These are phyloP conservation scores for Ziziphus jujuba DNA, from an alignment of 306 rosid genomes.

Conservation along the genomic window DNA sequence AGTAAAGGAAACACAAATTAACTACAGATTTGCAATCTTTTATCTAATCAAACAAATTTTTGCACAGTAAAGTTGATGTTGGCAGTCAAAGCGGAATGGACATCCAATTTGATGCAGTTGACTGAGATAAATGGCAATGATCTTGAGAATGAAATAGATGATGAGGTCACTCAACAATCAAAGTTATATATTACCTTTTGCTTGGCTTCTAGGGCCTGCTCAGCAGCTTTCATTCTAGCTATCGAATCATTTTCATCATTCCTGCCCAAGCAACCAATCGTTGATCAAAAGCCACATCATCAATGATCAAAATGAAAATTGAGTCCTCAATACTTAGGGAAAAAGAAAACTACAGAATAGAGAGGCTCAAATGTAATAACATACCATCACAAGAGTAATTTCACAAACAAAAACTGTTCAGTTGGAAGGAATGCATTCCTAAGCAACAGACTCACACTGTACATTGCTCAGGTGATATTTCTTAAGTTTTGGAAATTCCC, in stretches of 20 bases:
- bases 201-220: conserved; percentile 75
- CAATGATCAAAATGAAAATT: conserved; percentile 19
- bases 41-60: not conserved
- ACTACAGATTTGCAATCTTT: not conserved
- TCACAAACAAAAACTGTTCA: not conserved
- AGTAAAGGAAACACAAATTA: not conserved
- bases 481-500: not conserved
- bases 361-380: not conserved
- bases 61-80: not conserved
- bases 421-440: too few species aligned
- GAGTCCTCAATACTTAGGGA: not conserved
- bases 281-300: conserved; percentile 36
- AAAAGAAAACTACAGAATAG: conserved; percentile 4
- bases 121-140: not conserved
- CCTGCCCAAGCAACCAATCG: conserved; percentile 51
- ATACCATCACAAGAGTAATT: not conserved
- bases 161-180: conserved; percentile 7
- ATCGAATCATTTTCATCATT: conserved; percentile 76
- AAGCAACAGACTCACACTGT: too few species aligned
- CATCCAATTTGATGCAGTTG: not conserved
- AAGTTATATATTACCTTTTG: conserved; percentile 58
- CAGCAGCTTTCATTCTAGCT: conserved; percentile 80
- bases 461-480: not conserved
- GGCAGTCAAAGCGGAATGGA: not conserved
- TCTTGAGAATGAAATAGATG: not conserved